A percentile compares a stretch with the other conserved stretches of the same genome.
These are phyloP conservation scores for Glonium stellatum DNA, from an alignment of 495 filamentous ascomycete genomes.

Conservation along the genomic window DNA sequence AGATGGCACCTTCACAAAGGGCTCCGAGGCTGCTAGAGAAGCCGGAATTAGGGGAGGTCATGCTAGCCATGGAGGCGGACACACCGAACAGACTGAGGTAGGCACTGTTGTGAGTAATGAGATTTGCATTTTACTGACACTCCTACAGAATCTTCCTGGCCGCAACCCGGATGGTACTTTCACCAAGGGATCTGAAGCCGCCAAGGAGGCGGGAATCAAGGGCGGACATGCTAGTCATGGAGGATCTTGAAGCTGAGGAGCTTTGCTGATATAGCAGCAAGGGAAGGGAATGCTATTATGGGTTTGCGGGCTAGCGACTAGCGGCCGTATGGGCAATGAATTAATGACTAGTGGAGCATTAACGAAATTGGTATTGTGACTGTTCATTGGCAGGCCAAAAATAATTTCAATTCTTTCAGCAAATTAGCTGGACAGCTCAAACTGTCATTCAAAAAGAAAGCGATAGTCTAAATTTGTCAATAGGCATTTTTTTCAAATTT, in stretches of 20 bases:
- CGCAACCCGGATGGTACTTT: constrained; percentile 30
- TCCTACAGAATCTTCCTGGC: constrained; percentile 2
- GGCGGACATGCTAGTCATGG: constrained; percentile 21
- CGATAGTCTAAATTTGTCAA: too few species aligned
- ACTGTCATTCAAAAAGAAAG: too few species aligned
- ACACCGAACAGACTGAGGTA: constrained; percentile 1
- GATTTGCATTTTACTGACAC: background rate
- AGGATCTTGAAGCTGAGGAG: background rate
- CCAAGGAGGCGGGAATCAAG: constrained; percentile 27
- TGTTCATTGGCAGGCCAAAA: background rate
- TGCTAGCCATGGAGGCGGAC: constrained; percentile 15
- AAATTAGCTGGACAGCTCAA: too few species aligned
- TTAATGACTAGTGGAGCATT: background rate
- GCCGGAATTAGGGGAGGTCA: constrained; percentile 24
- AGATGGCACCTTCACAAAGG: constrained; percentile 11
- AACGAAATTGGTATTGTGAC: background rate
- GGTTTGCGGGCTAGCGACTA: background rate
- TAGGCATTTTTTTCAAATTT: too few species aligned
- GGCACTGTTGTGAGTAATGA: background rate
- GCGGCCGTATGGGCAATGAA: background rate
- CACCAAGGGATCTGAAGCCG: constrained; percentile 23
- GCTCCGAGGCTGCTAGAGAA: constrained; percentile 15
- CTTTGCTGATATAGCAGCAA: background rate
- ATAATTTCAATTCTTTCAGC: background rate
- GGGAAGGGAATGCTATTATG: background rate